Evolutionary conservation across 306 rosid genomes (phyloP), one percentile per base, ranked within the genome.

Genomic region (Astragalus glycyphyllos): DNA sequence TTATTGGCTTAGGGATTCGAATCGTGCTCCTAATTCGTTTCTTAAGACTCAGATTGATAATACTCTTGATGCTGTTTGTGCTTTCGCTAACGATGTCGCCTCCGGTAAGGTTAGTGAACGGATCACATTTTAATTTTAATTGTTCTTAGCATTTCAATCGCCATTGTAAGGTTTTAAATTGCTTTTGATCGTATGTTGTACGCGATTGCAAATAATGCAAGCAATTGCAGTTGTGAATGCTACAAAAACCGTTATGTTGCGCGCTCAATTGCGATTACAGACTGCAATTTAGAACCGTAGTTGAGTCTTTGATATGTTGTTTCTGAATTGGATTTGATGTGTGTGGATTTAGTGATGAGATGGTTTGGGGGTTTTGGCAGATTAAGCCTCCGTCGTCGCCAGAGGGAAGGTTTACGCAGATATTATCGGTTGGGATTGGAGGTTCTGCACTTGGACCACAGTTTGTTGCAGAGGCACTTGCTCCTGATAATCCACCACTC

Each of bases 391-490:
- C 99, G 15, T 82, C 91, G 1, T 85, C 85, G 14, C 79, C 86
- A 0, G 85, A 60, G 68, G 92, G 97, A n/a, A 84, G 88, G 23
- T 94, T 94, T 74, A 91, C 99, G 26, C 95, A 87, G 72, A 73
- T 94, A 45, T 88, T 94, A 45, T 94, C 96, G 0, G 87, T 94
- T 8, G 99, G 99, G 11, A 94, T 94, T n/a, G 99, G 99, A 56
- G 99, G 99, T 58, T 94, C 99, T 20, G 96, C 99, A 31, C 99
- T 94, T 54, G 99, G 99, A 37, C 99, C 99, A 6, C 97, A 94
- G 86, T 94, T 94, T 84, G 99, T 94, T 50, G 99, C 97, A 0
- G 99, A 94, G 80, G 97, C 99, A 59, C 84, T 94, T 84, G 96
- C 99, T 58, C 99, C 99, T 16, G 97, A 94, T 66, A 86, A 90